A percentile compares a stretch with the other conserved stretches of the same genome.
Conservation (phyloP, 1,139 yeast species). For the Blastobotrys elegans region DNA sequence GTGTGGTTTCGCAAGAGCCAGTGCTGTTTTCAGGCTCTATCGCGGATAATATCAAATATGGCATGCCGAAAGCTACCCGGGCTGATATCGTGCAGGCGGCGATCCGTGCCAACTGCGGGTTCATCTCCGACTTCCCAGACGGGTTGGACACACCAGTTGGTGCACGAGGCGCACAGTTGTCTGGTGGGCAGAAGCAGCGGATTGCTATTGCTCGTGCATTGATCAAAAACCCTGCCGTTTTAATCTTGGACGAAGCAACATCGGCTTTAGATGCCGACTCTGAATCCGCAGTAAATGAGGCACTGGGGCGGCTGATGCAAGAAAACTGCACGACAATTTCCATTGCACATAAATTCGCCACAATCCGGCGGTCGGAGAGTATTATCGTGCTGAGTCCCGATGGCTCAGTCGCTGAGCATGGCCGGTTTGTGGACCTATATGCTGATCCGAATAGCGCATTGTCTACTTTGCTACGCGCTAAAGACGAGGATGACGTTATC, state of each 20-base stretch:
- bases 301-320: slow-evolving; percentile 56
- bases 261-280: slow-evolving; percentile 82
- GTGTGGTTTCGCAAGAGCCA: slow-evolving; percentile 94
- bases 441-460: slow-evolving; percentile 60
- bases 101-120: slow-evolving; percentile 72
- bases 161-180: slow-evolving; percentile 77
- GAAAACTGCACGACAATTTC: slow-evolving; percentile 74
- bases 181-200: slow-evolving; percentile 86
- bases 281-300: slow-evolving; percentile 74
- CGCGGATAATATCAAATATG: slow-evolving; percentile 80
- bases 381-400: slow-evolving; percentile 71
- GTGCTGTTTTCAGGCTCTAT: slow-evolving; percentile 87
- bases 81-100: slow-evolving; percentile 69
- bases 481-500: slow-evolving; percentile 31
- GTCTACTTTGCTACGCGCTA: slow-evolving; percentile 50
- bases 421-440: slow-evolving; percentile 61
- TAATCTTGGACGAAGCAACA: slow-evolving; percentile 77
- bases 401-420: slow-evolving; percentile 84
- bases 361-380: slow-evolving; percentile 79
- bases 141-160: slow-evolving; percentile 84
- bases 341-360: slow-evolving; percentile 87
- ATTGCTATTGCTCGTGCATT: slow-evolving; percentile 80
- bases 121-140: slow-evolving; percentile 68
- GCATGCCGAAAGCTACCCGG: slow-evolving; percentile 51
- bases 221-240: slow-evolving; percentile 64